Conservation (phyloP, 2,329 filamentous ascomycete genomes). For the Cladobotryum protrusum region DNA sequence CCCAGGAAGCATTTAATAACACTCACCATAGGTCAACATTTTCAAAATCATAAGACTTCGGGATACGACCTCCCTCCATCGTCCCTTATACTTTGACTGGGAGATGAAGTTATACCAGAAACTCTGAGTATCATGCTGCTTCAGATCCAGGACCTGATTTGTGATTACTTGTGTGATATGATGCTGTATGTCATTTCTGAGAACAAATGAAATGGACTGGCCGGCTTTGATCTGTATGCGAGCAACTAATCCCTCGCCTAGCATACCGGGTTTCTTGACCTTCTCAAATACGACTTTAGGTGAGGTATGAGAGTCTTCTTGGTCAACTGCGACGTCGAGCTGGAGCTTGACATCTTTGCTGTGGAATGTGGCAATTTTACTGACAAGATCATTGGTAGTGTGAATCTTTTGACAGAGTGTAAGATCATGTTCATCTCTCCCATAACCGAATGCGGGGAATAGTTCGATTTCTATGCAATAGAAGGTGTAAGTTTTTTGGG, state of each 20-base stretch:
- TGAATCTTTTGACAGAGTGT: conserved; percentile 44
- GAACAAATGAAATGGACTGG: conserved; percentile 62
- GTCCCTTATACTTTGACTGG: conserved; percentile 63
- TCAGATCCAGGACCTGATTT: conserved; percentile 48
- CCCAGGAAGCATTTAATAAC: too few relatives aligned
- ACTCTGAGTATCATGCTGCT: conserved; percentile 63
- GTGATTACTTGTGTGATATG: conserved; percentile 55
- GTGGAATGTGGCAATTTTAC: conserved; percentile 59
- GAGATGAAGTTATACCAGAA: conserved; percentile 72
- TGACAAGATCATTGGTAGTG: conserved; percentile 33
- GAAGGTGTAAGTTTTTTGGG: conserved; percentile 1
- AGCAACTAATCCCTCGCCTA: conserved; percentile 58
- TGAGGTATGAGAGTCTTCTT: conserved; percentile 36
- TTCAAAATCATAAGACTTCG: conserved; percentile 70
- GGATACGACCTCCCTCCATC: conserved; percentile 65
- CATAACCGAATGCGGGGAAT: conserved; percentile 69
- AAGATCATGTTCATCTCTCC: conserved; percentile 54
- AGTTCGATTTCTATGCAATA: conserved; percentile 54
- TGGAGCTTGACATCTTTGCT: conserved; percentile 55
- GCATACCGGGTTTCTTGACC: conserved; percentile 43
- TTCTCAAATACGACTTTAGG: conserved; percentile 52
- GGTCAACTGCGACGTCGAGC: conserved; percentile 61
- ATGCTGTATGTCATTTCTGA: conserved; percentile 55
- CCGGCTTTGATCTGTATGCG: conserved; percentile 56
- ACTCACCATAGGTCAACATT: conserved; percentile 57